phyloP scores from a whole-genome alignment of 495 filamentous ascomycete species.

The Penicillium turbatum region DNA sequence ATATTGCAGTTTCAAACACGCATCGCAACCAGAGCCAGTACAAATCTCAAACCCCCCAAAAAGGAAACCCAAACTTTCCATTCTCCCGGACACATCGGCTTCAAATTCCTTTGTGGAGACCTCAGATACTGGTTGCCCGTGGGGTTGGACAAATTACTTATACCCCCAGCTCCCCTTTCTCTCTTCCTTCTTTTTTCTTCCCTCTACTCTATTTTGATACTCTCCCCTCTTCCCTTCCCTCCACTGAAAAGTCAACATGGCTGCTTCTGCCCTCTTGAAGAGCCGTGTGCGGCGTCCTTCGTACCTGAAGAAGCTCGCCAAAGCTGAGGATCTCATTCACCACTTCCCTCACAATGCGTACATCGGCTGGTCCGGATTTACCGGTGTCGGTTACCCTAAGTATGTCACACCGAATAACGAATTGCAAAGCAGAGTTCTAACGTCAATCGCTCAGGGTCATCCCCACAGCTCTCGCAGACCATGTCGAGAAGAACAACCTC shows the following conservation, averaged over 20 bases:
- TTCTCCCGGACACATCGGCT: constrained; percentile 17
- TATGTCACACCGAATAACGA: constrained; percentile 36
- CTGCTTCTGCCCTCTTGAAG: constrained; percentile 70
- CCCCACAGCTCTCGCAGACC: constrained; percentile 78
- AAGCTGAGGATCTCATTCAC: constrained; percentile 72
- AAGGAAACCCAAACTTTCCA: constrained; percentile 9
- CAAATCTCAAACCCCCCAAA: constrained; percentile 10
- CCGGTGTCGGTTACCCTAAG: constrained; percentile 89
- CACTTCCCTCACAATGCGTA: constrained; percentile 79
- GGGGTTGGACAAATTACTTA: constrained; percentile 23
- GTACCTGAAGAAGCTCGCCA: constrained; percentile 73
- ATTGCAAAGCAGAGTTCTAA: background rate
- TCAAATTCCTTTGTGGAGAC: constrained; percentile 4
- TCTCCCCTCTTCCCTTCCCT: constrained; percentile 9
- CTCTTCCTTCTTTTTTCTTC: constrained; percentile 9
- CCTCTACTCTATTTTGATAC: background rate
- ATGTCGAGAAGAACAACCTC: constrained; percentile 84
- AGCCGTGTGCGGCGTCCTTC: constrained; percentile 70
- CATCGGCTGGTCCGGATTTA: constrained; percentile 89
- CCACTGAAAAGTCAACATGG: constrained; percentile 26
- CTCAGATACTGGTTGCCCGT: constrained; percentile 7
- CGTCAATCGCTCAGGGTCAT: constrained; percentile 55
- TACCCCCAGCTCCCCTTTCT: constrained; percentile 15
- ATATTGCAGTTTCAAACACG: no score
- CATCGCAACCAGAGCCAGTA: background rate